These are phyloP conservation scores for Candida parachauliodes DNA, from an alignment of 805 yeast species.

Conservation along the genomic window DNA sequence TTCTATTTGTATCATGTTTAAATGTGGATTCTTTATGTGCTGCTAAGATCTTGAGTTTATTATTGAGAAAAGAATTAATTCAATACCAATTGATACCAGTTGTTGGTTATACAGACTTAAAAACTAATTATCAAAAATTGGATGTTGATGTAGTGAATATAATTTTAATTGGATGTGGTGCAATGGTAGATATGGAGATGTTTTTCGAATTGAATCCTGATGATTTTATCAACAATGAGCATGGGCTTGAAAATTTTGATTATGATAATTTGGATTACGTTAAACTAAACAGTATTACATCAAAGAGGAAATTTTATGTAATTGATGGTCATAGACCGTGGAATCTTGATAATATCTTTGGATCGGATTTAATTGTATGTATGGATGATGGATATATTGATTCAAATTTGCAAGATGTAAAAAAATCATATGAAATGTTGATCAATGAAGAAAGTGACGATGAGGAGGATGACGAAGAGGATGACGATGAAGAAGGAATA, in stretches of 20 bases:
- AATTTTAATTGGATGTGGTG: slow-evolving; percentile 88
- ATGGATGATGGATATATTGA: slow-evolving; percentile 83
- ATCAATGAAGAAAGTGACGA: slow-evolving; percentile 37
- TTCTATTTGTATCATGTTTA: slow-evolving; percentile 84
- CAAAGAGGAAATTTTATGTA: slow-evolving; percentile 65
- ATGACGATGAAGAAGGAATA: slow-evolving; percentile 21
- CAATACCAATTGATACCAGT: slow-evolving; percentile 90
- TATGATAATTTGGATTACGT: slow-evolving; percentile 25
- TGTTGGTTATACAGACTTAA: slow-evolving; percentile 82
- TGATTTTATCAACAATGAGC: slow-evolving; percentile 38
- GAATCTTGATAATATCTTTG: slow-evolving; percentile 91
- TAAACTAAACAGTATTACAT: slow-evolving; percentile 13
- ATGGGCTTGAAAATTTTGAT: no score
- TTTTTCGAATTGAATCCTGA: slow-evolving; percentile 63
- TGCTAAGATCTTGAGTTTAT: slow-evolving; percentile 65
- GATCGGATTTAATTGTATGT: slow-evolving; percentile 71
- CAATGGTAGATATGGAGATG: slow-evolving; percentile 78
- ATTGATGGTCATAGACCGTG: slow-evolving; percentile 95
- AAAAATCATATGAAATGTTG: slow-evolving; percentile 57
- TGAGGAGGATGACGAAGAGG: slow-evolving; percentile 29
- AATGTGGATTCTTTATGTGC: slow-evolving; percentile 92
- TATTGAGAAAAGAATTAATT: slow-evolving; percentile 76
- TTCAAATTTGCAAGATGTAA: slow-evolving; percentile 52
- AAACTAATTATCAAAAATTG: slow-evolving; percentile 54
- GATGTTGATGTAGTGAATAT: slow-evolving; percentile 77